These are phyloP conservation scores for Sugiyamaella neomexicana DNA, from an alignment of 1,139 yeast genomes.

Conservation along the genomic window DNA sequence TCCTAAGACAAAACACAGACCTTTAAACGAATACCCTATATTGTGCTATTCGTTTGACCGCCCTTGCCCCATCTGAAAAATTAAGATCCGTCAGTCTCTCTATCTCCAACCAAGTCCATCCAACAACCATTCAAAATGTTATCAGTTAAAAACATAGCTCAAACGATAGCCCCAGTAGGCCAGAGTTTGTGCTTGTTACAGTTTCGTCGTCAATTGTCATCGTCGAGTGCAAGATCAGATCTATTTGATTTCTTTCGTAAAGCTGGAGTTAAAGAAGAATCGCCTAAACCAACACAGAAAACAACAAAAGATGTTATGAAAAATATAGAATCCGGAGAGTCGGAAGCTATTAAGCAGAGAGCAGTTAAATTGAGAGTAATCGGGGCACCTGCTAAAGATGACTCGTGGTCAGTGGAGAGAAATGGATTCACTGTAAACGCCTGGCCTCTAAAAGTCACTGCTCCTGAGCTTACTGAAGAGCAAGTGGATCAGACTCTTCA, in stretches of 20 bases:
- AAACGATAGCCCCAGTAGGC: conserved; percentile 6
- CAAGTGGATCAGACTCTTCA: conserved; percentile 28
- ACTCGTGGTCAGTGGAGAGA: conserved; percentile 28
- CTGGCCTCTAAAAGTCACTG: conserved; percentile 35
- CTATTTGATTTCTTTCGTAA: conserved; percentile 30
- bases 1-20: no score
- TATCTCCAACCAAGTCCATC: neutral
- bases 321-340: conserved; percentile 25
- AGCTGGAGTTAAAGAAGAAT: conserved; percentile 24
- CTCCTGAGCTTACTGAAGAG: conserved; percentile 28
- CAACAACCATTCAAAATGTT: neutral
- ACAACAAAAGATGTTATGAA: conserved; percentile 33
- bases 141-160: neutral
- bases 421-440: conserved; percentile 34
- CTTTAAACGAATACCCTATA: neutral
- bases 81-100: conserved; percentile 2
- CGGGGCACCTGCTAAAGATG: conserved; percentile 33
- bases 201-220: neutral
- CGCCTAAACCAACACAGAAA: conserved; percentile 19
- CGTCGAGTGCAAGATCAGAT: conserved; percentile 14
- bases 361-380: conserved; percentile 32
- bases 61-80: conserved; percentile 16
- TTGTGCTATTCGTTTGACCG: neutral
- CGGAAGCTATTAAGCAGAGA: conserved; percentile 21
- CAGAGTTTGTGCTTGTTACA: neutral